Evolutionary conservation across 768 basidiomycete genomes (phyloP).

Genomic region (Serendipita vermifera): DNA sequence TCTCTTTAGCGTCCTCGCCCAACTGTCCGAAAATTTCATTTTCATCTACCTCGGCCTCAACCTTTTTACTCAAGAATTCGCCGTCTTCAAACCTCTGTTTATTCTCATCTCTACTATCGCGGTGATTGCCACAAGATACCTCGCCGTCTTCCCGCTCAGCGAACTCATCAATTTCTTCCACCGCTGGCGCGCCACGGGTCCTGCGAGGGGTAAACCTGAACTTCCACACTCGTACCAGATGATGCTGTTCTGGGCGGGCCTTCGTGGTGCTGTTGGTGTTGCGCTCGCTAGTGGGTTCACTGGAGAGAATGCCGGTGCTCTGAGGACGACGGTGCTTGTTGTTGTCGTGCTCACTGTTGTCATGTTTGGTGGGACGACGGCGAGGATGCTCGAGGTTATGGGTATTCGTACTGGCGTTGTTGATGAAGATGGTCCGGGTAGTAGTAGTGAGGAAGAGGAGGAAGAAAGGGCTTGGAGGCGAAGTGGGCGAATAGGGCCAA

Average conservation of each 20-base stretch:
- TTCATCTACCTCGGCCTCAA: slow-evolving; percentile 97
- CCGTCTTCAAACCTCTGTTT: slow-evolving; percentile 88
- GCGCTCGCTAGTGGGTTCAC: slow-evolving; percentile 93
- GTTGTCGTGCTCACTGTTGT: slow-evolving; percentile 92
- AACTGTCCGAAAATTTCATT: slow-evolving; percentile 96
- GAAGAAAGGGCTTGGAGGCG: slow-evolving; percentile 13
- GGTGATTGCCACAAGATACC: slow-evolving; percentile 89
- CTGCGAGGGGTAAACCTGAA: slow-evolving; percentile 79
- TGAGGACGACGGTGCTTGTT: slow-evolving; percentile 86
- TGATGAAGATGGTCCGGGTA: slow-evolving; percentile 83
- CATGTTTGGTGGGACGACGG: slow-evolving; percentile 93
- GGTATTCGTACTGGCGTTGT: slow-evolving; percentile 89
- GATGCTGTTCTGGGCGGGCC: slow-evolving; percentile 99
- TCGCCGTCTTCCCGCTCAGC: slow-evolving; percentile 89
- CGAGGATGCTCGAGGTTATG: slow-evolving; percentile 92
- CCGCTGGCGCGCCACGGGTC: slow-evolving; percentile 70
- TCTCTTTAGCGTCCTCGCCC: slow-evolving; percentile 87
- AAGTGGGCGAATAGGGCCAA: slow-evolving; percentile 15
- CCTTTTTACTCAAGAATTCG: slow-evolving; percentile 80
- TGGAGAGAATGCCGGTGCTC: slow-evolving; percentile 81
- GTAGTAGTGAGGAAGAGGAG: slow-evolving; percentile 31
- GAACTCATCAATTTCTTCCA: slow-evolving; percentile 91
- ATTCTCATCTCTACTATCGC: slow-evolving; percentile 83
- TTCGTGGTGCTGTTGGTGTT: slow-evolving; percentile 94
- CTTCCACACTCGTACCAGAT: slow-evolving; percentile 97